These are phyloP conservation scores for Teunomyces atbi DNA, from an alignment of 805 yeast genomes.

Conservation along the genomic window DNA sequence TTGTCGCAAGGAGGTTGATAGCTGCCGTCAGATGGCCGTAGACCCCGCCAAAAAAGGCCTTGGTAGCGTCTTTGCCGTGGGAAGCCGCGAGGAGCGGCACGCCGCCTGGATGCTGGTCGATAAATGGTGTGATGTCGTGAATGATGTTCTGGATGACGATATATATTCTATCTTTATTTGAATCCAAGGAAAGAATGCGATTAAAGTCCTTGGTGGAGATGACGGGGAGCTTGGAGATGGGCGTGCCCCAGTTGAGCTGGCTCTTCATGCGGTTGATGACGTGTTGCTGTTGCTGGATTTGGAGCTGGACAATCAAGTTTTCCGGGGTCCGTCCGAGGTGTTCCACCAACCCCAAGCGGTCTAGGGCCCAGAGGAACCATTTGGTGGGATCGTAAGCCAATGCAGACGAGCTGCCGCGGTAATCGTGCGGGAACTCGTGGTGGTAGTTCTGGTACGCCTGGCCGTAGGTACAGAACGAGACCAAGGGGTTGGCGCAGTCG, in stretches of 20 bases:
- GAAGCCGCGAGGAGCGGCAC: constrained; percentile 72
- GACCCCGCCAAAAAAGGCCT: constrained; percentile 93
- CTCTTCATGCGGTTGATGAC: constrained; percentile 73
- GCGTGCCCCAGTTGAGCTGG: constrained; percentile 90
- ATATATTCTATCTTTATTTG: constrained; percentile 52
- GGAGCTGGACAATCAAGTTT: constrained; percentile 60
- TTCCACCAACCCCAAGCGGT: constrained; percentile 55
- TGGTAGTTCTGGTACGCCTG: constrained; percentile 93
- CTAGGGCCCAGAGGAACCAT: constrained; percentile 58
- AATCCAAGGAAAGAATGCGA: constrained; percentile 32
- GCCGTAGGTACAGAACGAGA: constrained; percentile 73
- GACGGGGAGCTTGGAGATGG: constrained; percentile 81
- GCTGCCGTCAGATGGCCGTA: constrained; percentile 94
- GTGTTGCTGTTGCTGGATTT: constrained; percentile 69
- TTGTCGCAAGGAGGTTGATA: constrained; percentile 82
- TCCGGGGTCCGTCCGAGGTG: constrained; percentile 62
- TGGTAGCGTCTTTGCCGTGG: constrained; percentile 90
- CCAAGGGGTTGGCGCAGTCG: constrained; percentile 57
- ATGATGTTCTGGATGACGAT: constrained; percentile 88
- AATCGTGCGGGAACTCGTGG: constrained; percentile 93
- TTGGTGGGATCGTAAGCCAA: constrained; percentile 87
- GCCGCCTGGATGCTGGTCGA: constrained; percentile 95
- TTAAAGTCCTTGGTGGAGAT: constrained; percentile 48
- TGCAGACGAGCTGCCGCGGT: constrained; percentile 69
- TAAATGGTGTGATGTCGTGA: constrained; percentile 89